These are phyloP conservation scores for Striga asiatica DNA, from an alignment of 257 asterid genomes.

Conservation along the genomic window DNA sequence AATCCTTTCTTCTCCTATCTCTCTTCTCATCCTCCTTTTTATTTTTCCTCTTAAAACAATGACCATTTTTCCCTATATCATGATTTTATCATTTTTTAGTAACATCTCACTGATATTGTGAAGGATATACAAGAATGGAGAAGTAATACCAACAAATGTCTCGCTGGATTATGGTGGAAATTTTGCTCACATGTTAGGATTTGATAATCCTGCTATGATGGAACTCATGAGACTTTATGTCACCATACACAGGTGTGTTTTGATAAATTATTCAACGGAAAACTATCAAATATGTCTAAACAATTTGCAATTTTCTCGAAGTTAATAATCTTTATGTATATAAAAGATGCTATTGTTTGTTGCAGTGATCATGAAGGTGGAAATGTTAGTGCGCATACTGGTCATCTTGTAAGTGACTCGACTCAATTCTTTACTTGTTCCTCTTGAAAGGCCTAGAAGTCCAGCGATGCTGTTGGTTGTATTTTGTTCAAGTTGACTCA, in stretches of 20 bases:
- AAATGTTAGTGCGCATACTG: constrained; percentile 99
- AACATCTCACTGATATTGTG: constrained; percentile 22
- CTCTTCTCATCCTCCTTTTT: too few species aligned
- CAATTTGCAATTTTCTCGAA: background rate
- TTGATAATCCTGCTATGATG: constrained; percentile 70
- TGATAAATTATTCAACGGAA: background rate
- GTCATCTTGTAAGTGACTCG: constrained; percentile 68
- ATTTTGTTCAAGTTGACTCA: constrained; percentile 9
- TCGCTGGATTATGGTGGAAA: constrained; percentile 92
- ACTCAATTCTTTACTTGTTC: constrained; percentile 5
- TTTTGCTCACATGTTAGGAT: constrained; percentile 95
- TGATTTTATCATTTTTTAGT: background rate
- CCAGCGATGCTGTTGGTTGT: background rate
- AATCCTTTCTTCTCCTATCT: background rate
- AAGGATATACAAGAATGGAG: constrained; percentile 85
- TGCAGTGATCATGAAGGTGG: constrained; percentile 99
- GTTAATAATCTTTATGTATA: background rate
- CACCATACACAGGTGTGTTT: constrained; percentile 74
- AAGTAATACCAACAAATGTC: constrained; percentile 56
- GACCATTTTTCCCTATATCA: background rate
- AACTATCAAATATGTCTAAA: background rate
- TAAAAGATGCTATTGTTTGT: background rate
- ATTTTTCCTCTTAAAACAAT: background rate
- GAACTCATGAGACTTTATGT: constrained; percentile 97
- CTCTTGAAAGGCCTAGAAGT: constrained; percentile 8